These are phyloP conservation scores for Gnomoniopsis sp. DNA, from an alignment of 2,329 filamentous ascomycete genomes.

Conservation along the genomic window DNA sequence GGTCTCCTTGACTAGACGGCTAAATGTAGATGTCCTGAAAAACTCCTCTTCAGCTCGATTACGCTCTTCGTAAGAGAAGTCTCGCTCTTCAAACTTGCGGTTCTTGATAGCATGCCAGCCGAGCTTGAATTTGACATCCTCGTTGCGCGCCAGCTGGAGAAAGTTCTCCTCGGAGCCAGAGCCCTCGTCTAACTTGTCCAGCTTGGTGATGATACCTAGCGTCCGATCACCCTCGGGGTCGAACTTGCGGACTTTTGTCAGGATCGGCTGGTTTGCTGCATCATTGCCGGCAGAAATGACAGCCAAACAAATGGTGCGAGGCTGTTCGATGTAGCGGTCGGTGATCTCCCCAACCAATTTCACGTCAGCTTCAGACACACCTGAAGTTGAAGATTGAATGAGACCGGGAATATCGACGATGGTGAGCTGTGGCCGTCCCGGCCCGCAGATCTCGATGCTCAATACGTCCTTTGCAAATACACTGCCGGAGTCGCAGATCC, in stretches of 20 bases:
- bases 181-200: neutral
- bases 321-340: neutral
- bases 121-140: conserved; percentile 20
- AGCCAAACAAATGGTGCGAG: conserved; percentile 3
- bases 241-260: neutral
- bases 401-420: conserved; percentile 7
- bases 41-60: neutral
- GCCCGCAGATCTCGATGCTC: conserved; percentile 1
- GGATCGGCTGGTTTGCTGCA: conserved; percentile 8
- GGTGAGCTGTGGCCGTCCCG: conserved; percentile 4
- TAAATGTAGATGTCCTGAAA: neutral
- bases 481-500: neutral
- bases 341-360: neutral
- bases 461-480: neutral
- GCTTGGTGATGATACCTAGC: conserved; percentile 7
- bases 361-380: neutral
- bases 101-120: conserved; percentile 49
- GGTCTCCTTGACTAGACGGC: neutral
- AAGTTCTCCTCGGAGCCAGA: conserved; percentile 3
- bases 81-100: conserved; percentile 52
- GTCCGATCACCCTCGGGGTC: conserved; percentile 1
- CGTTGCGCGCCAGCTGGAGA: conserved; percentile 6
- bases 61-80: neutral
- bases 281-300: conserved; percentile 1
- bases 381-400: conserved; percentile 4